Base-by-base conservation (phyloP, 305 asterid species). In the Fraxinus greggii region DNA sequence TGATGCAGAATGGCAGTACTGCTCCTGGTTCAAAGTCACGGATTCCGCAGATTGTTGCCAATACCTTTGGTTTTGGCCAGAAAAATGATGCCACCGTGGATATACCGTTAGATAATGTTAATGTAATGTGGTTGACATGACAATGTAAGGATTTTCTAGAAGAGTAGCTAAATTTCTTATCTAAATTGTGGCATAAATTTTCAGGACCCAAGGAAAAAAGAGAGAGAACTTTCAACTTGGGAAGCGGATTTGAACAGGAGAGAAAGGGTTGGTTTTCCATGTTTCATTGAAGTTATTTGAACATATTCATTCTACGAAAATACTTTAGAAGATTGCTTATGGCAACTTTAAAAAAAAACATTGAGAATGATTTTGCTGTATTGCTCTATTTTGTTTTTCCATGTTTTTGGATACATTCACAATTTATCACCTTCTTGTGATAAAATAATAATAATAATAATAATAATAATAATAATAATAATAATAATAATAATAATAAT, bases 41-140 rank as follows among this genome's bases (percentile, higher is more conserved):
- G 74, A 77, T 96, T 72, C 97, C 98, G 28, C 90, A 93, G 86
- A 92, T 86, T 86, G 93, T 94, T 82, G 87, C 98, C 24, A 93
- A 38, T 90, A 91, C 98, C 29, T 82, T 96, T 19, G 99, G 99
- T 67, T 92, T 96, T 79, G 97, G 99, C 59, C 97, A 89, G 90
- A 96, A 93, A 81, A 97, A 94, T 77, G 99, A 96, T 91, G 99
- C 98, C 51, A 91, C 97, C 26, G 94, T 85, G 78, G 99, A 96
- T 82, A 90, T 96, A 86, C 99, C 99, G 29, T 84, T 96, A 85
- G 98, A 93, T 85, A 29, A 89, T 4, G 81, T 89, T 93, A 91
- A 90, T 84, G 98, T 94, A 94, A 91, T 86, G 81, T 33, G 72
- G 82, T 82, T 75, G 45, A 31, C 72, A 15, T 72, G 59, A 15